Conservation (phyloP, 192 early-diverging fungal species). For the Allomyces macrogynus region DNA sequence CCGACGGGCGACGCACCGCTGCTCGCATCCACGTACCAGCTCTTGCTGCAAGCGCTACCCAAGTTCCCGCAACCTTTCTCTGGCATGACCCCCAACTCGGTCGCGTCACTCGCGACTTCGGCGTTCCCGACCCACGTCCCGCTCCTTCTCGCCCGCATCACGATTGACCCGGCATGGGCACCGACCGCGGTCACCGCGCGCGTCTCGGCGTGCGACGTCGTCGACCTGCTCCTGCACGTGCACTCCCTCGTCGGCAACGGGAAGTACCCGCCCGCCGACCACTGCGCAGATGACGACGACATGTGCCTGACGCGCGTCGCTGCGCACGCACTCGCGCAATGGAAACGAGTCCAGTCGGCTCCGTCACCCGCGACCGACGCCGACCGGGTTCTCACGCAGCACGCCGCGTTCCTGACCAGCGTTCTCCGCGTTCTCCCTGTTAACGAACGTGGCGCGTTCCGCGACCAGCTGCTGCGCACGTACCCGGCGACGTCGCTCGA, state of each 20-base stretch:
- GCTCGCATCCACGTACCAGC: neutral
- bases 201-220: neutral
- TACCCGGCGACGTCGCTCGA: neutral
- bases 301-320: neutral
- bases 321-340: neutral
- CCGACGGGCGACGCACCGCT: neutral
- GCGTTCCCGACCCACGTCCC: neutral
- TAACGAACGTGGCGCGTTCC: neutral
- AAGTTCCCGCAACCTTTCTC: neutral
- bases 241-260: neutral
- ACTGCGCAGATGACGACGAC: neutral
- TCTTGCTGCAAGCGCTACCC: neutral
- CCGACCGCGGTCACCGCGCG: neutral
- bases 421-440: neutral
- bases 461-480: neutral
- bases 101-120: neutral
- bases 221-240: neutral
- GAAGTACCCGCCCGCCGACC: neutral
- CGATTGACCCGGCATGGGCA: neutral
- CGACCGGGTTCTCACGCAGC: neutral
- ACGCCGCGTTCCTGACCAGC: neutral
- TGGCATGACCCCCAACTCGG: neutral
- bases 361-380: neutral
- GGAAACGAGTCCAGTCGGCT: neutral
- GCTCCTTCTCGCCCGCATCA: neutral